These are phyloP conservation scores for Wilcoxina mikolae DNA, from an alignment of 495 filamentous ascomycete genomes.

Conservation along the genomic window DNA sequence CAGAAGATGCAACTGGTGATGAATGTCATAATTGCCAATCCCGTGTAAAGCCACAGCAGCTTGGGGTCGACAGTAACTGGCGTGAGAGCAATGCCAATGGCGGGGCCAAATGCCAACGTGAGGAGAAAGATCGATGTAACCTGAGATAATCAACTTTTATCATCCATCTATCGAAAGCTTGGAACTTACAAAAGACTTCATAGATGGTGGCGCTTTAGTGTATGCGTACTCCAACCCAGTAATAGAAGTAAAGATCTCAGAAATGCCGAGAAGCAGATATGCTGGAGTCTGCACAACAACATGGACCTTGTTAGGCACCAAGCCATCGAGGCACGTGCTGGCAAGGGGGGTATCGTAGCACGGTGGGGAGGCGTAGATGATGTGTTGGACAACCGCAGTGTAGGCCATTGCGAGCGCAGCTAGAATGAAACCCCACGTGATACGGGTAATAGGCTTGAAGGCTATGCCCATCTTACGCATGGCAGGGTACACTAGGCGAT, in stretches of 20 bases:
- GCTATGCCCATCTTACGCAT: constrained; percentile 31
- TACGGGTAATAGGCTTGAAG: constrained; percentile 39
- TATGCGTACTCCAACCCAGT: constrained; percentile 46
- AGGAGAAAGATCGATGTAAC: no score
- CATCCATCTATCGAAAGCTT: no score
- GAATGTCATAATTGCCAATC: no score
- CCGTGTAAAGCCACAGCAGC: no score
- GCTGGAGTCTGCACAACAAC: constrained; percentile 33
- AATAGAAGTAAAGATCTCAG: constrained; percentile 36
- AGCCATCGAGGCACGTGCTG: constrained; percentile 26
- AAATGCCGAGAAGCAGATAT: constrained; percentile 33
- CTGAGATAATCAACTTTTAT: no score
- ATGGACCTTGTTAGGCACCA: constrained; percentile 10
- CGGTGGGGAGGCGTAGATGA: constrained; percentile 34
- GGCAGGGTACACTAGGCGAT: constrained; percentile 34
- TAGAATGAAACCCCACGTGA: constrained; percentile 36
- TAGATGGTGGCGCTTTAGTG: constrained; percentile 31
- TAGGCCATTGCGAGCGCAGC: constrained; percentile 36
- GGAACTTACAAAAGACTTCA: no score
- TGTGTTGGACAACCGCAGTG: constrained; percentile 35
- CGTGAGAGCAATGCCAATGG: no score
- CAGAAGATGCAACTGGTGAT: no score
- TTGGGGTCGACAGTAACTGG: no score
- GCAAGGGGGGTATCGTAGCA: constrained; percentile 38
- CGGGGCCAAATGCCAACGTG: no score